These are phyloP conservation scores for Hymenoscyphus fraxineus DNA, from an alignment of 2,329 filamentous ascomycete species.

Conservation along the genomic window DNA sequence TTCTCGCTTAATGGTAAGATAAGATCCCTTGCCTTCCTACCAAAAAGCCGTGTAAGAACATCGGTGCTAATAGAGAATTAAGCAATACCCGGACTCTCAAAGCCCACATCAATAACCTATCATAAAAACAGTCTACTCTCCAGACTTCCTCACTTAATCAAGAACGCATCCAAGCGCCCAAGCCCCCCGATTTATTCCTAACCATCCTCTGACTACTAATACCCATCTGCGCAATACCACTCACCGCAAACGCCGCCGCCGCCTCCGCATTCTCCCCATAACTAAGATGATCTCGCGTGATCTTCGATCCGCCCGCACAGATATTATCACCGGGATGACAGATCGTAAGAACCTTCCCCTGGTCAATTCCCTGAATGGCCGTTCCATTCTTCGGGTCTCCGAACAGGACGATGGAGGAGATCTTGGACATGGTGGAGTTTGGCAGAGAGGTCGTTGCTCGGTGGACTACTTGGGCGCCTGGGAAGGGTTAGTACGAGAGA, in stretches of 20 bases:
- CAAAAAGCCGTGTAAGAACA: no score
- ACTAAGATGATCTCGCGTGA: constrained; percentile 23
- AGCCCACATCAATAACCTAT: background rate
- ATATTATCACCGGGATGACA: constrained; percentile 27
- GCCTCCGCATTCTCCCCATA: constrained; percentile 24
- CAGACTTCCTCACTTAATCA: background rate
- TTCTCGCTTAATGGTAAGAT: no score
- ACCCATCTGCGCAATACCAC: constrained; percentile 21
- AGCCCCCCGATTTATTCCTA: background rate
- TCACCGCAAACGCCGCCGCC: constrained; percentile 28
- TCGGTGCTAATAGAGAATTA: no score
- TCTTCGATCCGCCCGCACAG: constrained; percentile 22
- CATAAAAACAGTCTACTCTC: background rate
- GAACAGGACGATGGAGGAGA: constrained; percentile 26
- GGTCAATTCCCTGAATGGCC: constrained; percentile 21
- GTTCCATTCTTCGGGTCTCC: constrained; percentile 32
- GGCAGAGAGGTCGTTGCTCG: constrained; percentile 20
- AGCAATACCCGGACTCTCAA: background rate
- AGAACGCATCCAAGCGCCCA: background rate
- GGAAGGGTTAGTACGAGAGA: background rate
- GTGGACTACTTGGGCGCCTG: constrained; percentile 30
- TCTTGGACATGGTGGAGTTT: constrained; percentile 18
- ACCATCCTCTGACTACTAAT: constrained; percentile 26
- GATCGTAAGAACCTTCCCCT: constrained; percentile 24
- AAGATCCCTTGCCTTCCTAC: no score